Base-by-base conservation (phyloP, 768 basidiomycete genomes). In the Mycena galopus region DNA sequence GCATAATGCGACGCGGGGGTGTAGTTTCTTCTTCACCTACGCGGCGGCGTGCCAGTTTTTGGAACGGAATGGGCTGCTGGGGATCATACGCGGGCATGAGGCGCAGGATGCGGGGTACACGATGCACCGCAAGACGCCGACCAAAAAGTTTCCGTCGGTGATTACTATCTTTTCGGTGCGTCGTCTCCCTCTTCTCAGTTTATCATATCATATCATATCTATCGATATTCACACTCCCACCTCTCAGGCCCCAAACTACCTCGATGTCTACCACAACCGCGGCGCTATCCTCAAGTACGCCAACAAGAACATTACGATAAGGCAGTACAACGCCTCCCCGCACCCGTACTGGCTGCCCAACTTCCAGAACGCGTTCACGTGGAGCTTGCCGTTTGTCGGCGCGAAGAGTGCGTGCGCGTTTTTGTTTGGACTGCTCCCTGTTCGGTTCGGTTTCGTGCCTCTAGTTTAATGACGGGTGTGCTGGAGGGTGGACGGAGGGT, bases 331-430 rank as follows among this genome's bases (percentile, higher is more conserved):
- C 79, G 88, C 87, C 61, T 90, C 85, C 35, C 87, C 92, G n/a
- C 95, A 96, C 77, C 95, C 95, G 5, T 98, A 95, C 81, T 97
- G 96, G 96, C 81, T 99, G 33, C 97, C 97, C 0, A 98, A 98
- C 84, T 98, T 98, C 77, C 97, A 97, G 90, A 95, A 99, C 78
- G 96, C 96, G 33, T 99, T 99, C 80, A 97, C 96, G 14, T 99
- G 97, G 97, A 95, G 94, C 87, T 81, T 99, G 67, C 97, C 97
- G 0, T 99, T 99, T 79, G 96, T 99, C 6, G 97, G 96, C 63
- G 92, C 95, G 74, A 99, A 99, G 85, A 98, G 97, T 97, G 72
- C 65, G 94, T 84, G n/a, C n/a, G n/a, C n/a, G n/a, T n/a, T n/a
- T n/a, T n/a, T n/a, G n/a, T n/a, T n/a, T n/a, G n/a, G n/a, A n/a